Evolutionary conservation across 225 moss, liverwort and hornwort genomes (phyloP).

Genomic region (Asterella californica): DNA sequence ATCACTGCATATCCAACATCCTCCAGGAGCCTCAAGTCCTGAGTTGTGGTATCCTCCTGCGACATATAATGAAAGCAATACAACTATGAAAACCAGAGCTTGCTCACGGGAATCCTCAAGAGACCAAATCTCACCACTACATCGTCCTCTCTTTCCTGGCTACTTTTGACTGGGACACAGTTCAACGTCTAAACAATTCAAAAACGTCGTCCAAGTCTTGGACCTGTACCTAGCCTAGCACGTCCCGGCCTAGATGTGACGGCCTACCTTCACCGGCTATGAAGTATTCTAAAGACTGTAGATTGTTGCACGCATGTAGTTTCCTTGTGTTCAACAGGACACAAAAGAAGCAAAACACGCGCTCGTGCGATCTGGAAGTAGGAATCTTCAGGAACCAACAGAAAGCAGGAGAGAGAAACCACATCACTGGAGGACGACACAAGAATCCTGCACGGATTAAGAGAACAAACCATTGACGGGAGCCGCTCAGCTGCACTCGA

Average conservation of each 20-base stretch:
- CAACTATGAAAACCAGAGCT: neutral
- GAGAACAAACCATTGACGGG: neutral
- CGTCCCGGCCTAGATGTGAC: no score
- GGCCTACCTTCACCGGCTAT: no score
- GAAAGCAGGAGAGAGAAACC: no score
- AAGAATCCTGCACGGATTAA: neutral
- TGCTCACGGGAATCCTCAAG: neutral
- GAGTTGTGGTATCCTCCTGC: constrained; percentile 3
- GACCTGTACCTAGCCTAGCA: neutral
- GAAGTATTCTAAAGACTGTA: no score
- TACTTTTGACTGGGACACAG: neutral
- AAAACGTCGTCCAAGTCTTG: neutral
- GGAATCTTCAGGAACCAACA: neutral
- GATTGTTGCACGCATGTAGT: no score
- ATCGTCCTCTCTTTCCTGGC: neutral
- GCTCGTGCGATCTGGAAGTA: neutral
- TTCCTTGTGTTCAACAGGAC: no score
- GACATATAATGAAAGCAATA: neutral
- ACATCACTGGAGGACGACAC: neutral
- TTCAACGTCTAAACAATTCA: neutral
- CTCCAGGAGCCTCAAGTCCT: constrained; percentile 32
- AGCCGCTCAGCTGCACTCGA: neutral
- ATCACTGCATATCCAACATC: constrained; percentile 17
- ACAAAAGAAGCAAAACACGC: neutral
- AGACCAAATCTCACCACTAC: neutral